Evolutionary conservation across 106 monocot genomes (phyloP).

Genomic region (Allium cepa): DNA sequence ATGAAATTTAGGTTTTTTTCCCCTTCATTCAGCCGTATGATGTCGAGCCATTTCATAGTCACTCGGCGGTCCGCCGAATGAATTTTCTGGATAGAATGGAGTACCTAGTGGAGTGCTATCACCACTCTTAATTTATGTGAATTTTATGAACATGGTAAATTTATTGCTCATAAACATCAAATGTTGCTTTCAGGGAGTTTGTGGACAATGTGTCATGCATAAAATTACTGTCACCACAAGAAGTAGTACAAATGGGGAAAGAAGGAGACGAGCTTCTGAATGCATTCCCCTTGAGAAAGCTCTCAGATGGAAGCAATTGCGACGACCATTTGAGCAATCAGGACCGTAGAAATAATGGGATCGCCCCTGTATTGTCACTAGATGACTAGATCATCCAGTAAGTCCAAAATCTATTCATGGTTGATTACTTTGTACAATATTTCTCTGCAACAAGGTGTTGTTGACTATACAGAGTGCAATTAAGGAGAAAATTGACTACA

Average conservation of each 20-base stretch:
- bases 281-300: constrained; percentile 34
- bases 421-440: background rate
- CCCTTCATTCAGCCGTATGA: no score
- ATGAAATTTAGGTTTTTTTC: no score
- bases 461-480: no score
- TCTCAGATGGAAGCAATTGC: constrained; percentile 18
- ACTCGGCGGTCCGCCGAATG: no score
- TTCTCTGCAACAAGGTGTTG: no score
- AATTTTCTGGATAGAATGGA: no score
- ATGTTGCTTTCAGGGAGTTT: constrained; percentile 61
- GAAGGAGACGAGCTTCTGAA: constrained; percentile 31
- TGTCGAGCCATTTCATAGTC: no score
- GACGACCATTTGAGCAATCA: constrained; percentile 7
- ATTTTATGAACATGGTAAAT: no score
- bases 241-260: constrained; percentile 87
- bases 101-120: no score
- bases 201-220: constrained; percentile 85
- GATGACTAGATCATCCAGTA: background rate
- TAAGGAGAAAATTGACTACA: no score
- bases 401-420: background rate
- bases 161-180: no score
- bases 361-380: background rate
- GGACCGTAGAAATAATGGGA: constrained; percentile 24
- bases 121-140: no score
- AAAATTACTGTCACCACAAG: constrained; percentile 82